phyloP scores from a whole-genome alignment of 108 stramenopile species.

The Skeletonema grethae region DNA sequence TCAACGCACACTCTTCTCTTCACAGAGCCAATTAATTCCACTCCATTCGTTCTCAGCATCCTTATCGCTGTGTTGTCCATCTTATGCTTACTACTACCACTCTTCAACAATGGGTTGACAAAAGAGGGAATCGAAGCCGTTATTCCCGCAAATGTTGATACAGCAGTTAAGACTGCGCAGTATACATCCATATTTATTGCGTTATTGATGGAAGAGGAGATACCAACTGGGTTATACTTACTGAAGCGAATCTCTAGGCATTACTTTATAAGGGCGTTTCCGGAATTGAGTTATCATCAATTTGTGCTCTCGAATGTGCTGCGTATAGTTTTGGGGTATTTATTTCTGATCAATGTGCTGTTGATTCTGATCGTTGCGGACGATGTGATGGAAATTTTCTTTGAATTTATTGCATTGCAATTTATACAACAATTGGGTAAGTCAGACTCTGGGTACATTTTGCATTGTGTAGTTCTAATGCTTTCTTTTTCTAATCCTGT shows the following conservation, averaged over 20 bases:
- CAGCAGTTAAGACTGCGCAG: constrained; percentile 16
- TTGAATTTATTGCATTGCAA: not conserved
- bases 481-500: no score
- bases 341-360: not conserved
- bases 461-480: not conserved
- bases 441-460: not conserved
- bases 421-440: constrained; percentile 9
- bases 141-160: constrained; percentile 15
- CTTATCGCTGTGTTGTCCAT: not conserved
- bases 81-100: constrained; percentile 15
- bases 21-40: constrained; percentile 26
- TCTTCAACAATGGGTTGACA: constrained; percentile 8
- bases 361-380: not conserved
- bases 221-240: not conserved
- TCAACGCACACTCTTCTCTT: constrained; percentile 30
- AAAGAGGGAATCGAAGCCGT: not conserved
- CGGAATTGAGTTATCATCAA: not conserved
- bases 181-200: constrained; percentile 16
- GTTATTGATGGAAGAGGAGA: constrained; percentile 35
- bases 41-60: constrained; percentile 12
- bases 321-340: not conserved
- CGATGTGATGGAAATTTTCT: not conserved
- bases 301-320: not conserved
- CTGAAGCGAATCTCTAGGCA: not conserved
- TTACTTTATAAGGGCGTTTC: not conserved